phyloP scores from a whole-genome alignment of 176 grass and related monocot species.

The Hsuehochloa calcarea region DNA sequence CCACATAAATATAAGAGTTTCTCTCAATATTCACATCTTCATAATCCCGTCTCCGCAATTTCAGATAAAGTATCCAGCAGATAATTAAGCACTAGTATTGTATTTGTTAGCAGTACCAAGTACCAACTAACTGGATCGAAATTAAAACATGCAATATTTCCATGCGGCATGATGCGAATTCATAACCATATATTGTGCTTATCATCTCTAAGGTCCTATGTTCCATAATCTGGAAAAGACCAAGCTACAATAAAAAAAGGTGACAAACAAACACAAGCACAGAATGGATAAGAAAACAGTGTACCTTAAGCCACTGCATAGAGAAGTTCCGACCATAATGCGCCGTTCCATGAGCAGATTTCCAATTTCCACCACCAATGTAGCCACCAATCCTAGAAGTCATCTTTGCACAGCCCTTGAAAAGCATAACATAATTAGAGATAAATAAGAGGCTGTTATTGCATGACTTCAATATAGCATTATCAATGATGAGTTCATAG shows the following conservation, averaged over 20 bases:
- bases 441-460: slow-evolving; percentile 22
- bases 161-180: background rate
- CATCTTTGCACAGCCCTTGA: slow-evolving; percentile 97
- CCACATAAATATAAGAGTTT: background rate
- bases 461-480: background rate
- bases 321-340: slow-evolving; percentile 98
- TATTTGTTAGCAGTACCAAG: background rate
- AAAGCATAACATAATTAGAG: slow-evolving; percentile 25
- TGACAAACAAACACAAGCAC: slow-evolving; percentile 14
- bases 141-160: slow-evolving; percentile 10
- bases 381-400: slow-evolving; percentile 94
- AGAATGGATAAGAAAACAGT: slow-evolving; percentile 17
- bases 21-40: background rate
- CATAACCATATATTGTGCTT: background rate
- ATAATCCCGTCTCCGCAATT: background rate
- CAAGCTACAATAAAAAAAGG: background rate
- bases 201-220: slow-evolving; percentile 4
- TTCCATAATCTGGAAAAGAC: slow-evolving; percentile 15
- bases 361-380: slow-evolving; percentile 97
- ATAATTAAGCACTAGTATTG: background rate
- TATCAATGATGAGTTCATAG: slow-evolving; percentile 8
- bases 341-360: slow-evolving; percentile 95
- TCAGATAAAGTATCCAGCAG: background rate
- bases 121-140: background rate
- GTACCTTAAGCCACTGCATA: slow-evolving; percentile 97